Conservation (phyloP, 495 filamentous ascomycete species). For the Tuber magnatum region DNA sequence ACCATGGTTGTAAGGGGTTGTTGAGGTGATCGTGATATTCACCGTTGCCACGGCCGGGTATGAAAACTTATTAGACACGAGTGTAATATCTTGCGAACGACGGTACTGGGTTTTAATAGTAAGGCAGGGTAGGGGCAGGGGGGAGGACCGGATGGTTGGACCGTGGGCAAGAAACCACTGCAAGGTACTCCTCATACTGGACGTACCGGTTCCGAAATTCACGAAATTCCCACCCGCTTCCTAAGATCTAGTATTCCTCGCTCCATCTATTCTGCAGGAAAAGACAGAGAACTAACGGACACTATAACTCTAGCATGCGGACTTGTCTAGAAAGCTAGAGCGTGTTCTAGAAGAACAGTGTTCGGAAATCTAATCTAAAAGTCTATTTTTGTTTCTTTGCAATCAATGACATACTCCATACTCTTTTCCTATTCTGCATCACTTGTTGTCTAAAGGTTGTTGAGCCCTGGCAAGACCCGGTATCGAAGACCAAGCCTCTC, state of each 20-base stretch:
- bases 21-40: too few relatives aligned
- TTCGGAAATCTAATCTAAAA: slow-evolving; percentile 7
- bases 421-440: slow-evolving; percentile 31
- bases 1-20: too few relatives aligned
- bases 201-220: too few relatives aligned
- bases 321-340: neutral
- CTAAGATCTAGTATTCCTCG: neutral
- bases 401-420: slow-evolving; percentile 27
- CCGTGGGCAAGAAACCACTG: too few relatives aligned
- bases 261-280: neutral
- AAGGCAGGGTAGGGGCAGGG: too few relatives aligned
- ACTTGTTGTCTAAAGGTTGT: slow-evolving; percentile 40
- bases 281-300: neutral
- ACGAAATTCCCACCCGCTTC: neutral
- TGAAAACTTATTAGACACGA: too few relatives aligned
- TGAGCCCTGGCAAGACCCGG: slow-evolving; percentile 37
- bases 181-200: too few relatives aligned
- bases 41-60: too few relatives aligned
- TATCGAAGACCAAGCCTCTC: slow-evolving; percentile 47
- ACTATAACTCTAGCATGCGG: neutral
- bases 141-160: too few relatives aligned
- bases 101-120: too few relatives aligned
- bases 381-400: slow-evolving; percentile 4
- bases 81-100: too few relatives aligned
- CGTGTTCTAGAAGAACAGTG: neutral